Percentiles rank a stretch among this genome's conserved stretches.
phyloP scores from a whole-genome alignment of 2,329 filamentous ascomycete species.

The Shiraia bambusicola region DNA sequence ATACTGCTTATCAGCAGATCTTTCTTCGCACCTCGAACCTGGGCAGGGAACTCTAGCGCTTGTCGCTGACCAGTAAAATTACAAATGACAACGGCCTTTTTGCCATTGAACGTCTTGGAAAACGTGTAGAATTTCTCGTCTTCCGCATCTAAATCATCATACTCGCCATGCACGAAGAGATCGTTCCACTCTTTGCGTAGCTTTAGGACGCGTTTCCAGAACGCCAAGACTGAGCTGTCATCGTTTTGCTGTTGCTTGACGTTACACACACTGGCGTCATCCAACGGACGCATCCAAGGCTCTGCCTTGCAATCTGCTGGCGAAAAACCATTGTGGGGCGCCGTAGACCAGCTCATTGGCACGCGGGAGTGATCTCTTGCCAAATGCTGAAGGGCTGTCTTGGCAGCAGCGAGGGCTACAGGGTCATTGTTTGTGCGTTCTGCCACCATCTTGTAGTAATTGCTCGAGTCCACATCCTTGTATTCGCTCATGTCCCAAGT shows the following conservation, averaged over 20 bases:
- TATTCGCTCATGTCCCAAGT: slow-evolving; percentile 51
- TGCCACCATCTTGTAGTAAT: slow-evolving; percentile 50
- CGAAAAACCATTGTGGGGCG: slow-evolving; percentile 61
- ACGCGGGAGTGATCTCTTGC: slow-evolving; percentile 67
- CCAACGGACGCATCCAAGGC: slow-evolving; percentile 64
- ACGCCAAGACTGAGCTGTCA: slow-evolving; percentile 56
- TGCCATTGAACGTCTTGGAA: slow-evolving; percentile 33
- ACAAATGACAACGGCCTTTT: slow-evolving; percentile 34
- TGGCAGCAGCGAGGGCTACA: slow-evolving; percentile 49
- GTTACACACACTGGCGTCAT: slow-evolving; percentile 58
- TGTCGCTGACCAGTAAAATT: slow-evolving; percentile 39
- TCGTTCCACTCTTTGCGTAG: slow-evolving; percentile 59
- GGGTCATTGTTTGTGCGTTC: slow-evolving; percentile 29
- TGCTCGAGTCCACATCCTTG: slow-evolving; percentile 57
- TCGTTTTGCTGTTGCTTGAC: slow-evolving; percentile 54
- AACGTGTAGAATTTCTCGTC: slow-evolving; percentile 59
- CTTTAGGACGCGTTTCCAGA: slow-evolving; percentile 60
- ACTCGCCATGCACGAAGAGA: slow-evolving; percentile 63
- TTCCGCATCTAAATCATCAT: slow-evolving; percentile 54
- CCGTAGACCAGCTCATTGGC: slow-evolving; percentile 66
- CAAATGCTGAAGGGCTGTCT: slow-evolving; percentile 58
- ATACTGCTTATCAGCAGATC: slow-evolving; percentile 28
- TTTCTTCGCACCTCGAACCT: slow-evolving; percentile 32
- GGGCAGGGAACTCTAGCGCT: slow-evolving; percentile 38
- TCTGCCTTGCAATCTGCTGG: slow-evolving; percentile 48